Base-by-base conservation (phyloP, 2,329 filamentous ascomycete species). In the Sporothrix euskadiensis region DNA sequence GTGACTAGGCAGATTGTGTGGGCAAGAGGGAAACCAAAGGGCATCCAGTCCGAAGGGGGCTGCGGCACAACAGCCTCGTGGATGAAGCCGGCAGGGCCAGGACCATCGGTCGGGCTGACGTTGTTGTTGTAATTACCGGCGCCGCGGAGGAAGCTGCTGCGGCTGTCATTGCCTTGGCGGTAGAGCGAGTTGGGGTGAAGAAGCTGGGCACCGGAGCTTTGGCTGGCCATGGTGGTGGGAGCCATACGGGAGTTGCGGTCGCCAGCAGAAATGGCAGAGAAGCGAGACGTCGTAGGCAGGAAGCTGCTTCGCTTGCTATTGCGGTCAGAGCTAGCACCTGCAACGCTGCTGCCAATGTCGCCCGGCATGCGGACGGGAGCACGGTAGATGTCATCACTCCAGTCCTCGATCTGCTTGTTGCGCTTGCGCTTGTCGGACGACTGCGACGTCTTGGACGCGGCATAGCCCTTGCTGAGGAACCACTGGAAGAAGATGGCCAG, bases 351-450 rank as follows among this genome's bases (percentile, higher is more conserved):
- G 74, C 89, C 88, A 57, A 91, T 84, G 78, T 97, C 89, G 22
- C 90, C 96, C 3, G 91, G 88, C 76, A 98, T 86, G 77, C 94
- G 92, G 72, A 92, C 90, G 32, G 94, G 94, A 3, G 95, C 92
- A 59, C 94, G 92, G 82, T 99, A 98, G 78, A 99, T 99, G 79
- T 99, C 96, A 76, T 98, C 93, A 16, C 91, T 92, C 96, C 96
- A 99, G 78, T 98, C 95, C 81, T 99, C 96, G 76, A 99, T 99
- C 83, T 98, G 94, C 78, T 92, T 90, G 77, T 94, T 92, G 74
- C 96, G 90, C 83, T 94, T 92, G 81, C 95, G 94, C 76, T 91
- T 89, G 80, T 96, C 89, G 5, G 91, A 90, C 19, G 89, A 90
- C 81, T 97, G 91, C 2, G 93, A 95, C 0, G 95, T 97, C 82